Evolutionary conservation across 1,139 yeast genomes (phyloP).

Genomic region (Pneumocystis carinii): DNA sequence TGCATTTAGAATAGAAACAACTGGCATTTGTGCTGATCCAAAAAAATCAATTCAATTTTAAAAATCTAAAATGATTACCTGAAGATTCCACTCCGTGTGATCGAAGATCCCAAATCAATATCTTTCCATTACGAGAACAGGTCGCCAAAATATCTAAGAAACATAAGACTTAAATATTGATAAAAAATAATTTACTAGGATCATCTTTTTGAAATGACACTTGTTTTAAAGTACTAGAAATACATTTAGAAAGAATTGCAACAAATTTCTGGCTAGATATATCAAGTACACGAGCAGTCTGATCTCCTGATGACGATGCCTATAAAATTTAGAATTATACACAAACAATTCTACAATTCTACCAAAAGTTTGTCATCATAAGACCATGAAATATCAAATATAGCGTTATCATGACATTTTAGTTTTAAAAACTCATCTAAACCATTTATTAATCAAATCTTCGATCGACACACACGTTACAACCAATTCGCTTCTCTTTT

Average conservation of each 20-base stretch:
- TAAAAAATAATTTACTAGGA: not conserved
- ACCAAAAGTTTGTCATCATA: not conserved
- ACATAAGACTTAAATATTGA: not conserved
- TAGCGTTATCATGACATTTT: slow-evolving; percentile 1
- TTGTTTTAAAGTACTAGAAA: not conserved
- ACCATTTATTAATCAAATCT: not conserved
- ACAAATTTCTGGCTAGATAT: not conserved
- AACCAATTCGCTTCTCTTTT: not conserved
- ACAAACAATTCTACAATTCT: not conserved
- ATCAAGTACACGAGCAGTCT: not conserved
- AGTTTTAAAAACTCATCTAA: not conserved
- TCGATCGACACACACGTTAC: not conserved
- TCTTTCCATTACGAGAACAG: slow-evolving; percentile 1
- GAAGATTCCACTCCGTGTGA: not conserved
- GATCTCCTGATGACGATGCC: slow-evolving; percentile 2
- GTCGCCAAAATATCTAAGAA: not conserved
- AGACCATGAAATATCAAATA: slow-evolving; percentile 1
- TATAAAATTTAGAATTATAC: not conserved
- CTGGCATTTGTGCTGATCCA: not conserved
- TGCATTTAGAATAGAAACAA: not conserved
- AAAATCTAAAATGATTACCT: not conserved
- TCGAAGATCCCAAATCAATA: slow-evolving; percentile 1
- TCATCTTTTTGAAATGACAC: not conserved
- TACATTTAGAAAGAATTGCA: not conserved
- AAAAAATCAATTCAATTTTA: not conserved